Evolutionary conservation across 176 grass and related monocot species (phyloP).

Genomic region (Thalia dealbata): DNA sequence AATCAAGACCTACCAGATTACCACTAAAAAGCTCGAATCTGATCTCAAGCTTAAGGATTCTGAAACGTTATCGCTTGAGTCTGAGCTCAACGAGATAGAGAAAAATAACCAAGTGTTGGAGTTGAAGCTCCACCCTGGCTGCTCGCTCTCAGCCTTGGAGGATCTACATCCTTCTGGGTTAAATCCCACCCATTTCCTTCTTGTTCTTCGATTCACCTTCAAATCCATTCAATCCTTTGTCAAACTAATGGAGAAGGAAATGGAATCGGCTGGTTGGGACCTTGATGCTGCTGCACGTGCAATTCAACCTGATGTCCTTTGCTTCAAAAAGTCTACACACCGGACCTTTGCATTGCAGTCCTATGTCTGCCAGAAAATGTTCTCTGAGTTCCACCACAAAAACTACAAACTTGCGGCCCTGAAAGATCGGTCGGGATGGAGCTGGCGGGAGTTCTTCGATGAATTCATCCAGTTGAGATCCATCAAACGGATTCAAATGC

Average conservation of each 20-base stretch:
- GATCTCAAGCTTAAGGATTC: constrained; percentile 4
- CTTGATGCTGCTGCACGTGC: constrained; percentile 6
- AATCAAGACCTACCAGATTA: constrained; percentile 11
- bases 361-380: constrained; percentile 12
- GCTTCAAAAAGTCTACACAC: neutral
- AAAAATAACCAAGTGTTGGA: neutral
- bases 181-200: constrained; percentile 8
- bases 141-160: neutral
- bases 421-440: constrained; percentile 50
- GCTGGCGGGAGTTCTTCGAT: constrained; percentile 58
- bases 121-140: constrained; percentile 1
- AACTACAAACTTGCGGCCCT: constrained; percentile 29
- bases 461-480: constrained; percentile 72
- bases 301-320: neutral
- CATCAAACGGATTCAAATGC: constrained; percentile 31
- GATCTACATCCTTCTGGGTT: neutral
- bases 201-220: neutral
- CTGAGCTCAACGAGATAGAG: constrained; percentile 1
- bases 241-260: constrained; percentile 4
- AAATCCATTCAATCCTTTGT: constrained; percentile 12
- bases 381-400: constrained; percentile 11
- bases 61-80: neutral
- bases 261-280: constrained; percentile 15
- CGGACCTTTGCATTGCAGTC: constrained; percentile 1
- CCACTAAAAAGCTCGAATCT: neutral